Conservation (phyloP, 202 grass and related monocot genomes). For the Bolboschoenoplectus hybrid region DNA sequence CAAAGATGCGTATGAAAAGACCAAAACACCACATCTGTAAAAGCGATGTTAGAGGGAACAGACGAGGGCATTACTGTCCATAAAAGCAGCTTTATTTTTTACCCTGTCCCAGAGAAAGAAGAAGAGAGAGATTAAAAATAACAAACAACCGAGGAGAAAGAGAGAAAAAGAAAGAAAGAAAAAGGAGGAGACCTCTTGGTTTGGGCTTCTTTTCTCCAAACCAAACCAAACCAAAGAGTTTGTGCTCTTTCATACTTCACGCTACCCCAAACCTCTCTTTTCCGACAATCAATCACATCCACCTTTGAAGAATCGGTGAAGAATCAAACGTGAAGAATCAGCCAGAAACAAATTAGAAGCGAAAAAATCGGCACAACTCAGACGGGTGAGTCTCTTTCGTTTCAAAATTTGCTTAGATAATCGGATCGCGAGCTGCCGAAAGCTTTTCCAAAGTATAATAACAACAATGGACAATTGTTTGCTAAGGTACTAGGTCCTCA, state of each 20-base stretch:
- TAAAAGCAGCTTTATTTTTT: constrained; percentile 14
- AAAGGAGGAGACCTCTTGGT: background rate
- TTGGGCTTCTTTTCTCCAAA: background rate
- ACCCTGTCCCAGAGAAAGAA: background rate
- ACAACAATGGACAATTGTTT: background rate
- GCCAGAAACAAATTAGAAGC: background rate
- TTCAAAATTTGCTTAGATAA: background rate
- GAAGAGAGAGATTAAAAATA: background rate
- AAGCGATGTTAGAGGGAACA: constrained; percentile 9
- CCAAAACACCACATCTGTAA: constrained; percentile 4
- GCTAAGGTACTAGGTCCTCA: background rate
- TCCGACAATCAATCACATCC: background rate
- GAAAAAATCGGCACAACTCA: background rate
- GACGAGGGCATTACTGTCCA: constrained; percentile 15
- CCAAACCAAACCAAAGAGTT: background rate
- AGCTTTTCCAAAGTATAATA: background rate
- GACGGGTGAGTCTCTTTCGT: background rate
- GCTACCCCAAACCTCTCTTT: background rate
- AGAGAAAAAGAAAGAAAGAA: background rate
- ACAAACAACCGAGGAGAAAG: background rate
- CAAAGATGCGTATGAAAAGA: background rate
- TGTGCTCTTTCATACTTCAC: constrained; percentile 18
- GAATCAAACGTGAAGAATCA: background rate
- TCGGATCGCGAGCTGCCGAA: background rate
- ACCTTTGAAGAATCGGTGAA: background rate